These are phyloP conservation scores for Huntiella bhutanensis DNA, from an alignment of 2,329 filamentous ascomycete species.

Conservation along the genomic window DNA sequence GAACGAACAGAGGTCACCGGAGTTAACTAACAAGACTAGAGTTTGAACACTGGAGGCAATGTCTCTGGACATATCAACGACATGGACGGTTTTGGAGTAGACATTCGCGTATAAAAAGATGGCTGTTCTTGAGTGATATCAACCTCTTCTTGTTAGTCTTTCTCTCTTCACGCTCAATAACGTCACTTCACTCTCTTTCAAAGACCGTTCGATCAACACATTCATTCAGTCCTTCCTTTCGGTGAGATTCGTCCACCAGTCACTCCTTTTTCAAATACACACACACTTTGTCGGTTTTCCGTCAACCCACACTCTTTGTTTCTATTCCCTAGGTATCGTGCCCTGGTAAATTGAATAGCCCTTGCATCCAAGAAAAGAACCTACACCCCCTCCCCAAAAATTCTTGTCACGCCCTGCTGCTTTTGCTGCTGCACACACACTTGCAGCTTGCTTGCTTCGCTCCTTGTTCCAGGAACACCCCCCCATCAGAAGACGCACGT, in stretches of 20 bases:
- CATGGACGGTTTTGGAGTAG: neutral
- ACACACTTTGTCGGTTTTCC: no score
- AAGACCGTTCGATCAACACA: neutral
- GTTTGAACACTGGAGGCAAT: no score
- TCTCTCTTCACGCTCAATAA: neutral
- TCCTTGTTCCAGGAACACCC: neutral
- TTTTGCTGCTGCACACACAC: neutral
- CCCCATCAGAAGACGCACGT: constrained; percentile 2
- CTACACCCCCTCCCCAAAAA: neutral
- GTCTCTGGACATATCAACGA: neutral
- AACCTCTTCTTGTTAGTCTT: neutral
- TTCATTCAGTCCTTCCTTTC: neutral
- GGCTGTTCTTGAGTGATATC: neutral
- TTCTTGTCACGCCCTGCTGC: neutral
- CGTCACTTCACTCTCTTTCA: neutral
- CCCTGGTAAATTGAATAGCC: neutral
- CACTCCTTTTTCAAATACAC: neutral
- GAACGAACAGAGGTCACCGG: no score
- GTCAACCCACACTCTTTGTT: neutral
- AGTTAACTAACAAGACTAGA: no score
- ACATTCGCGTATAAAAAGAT: neutral
- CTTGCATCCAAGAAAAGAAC: neutral
- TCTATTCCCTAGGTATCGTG: neutral
- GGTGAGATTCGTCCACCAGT: constrained; percentile 1
- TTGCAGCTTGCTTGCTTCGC: neutral